Conservation (phyloP, 108 stramenopile species). For the Pseudonitzschia pungens region DNA sequence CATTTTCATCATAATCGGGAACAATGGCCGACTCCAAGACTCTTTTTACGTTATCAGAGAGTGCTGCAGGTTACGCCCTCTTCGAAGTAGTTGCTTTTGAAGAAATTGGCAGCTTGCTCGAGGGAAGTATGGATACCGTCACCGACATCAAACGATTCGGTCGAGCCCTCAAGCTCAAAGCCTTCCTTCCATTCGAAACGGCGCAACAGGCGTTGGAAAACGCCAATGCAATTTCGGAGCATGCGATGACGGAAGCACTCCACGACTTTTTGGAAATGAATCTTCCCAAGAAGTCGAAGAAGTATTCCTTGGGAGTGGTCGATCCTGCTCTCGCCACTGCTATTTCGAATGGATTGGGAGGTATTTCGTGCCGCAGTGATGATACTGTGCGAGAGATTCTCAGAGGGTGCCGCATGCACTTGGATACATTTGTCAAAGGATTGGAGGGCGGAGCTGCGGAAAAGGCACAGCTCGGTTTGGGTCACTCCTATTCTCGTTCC, state of each 20-base stretch:
- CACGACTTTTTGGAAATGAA: conserved; percentile 96
- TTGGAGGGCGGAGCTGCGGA: conserved; percentile 88
- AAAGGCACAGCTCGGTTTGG: conserved; percentile 98
- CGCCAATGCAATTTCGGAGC: conserved; percentile 89
- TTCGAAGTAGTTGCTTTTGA: conserved; percentile 97
- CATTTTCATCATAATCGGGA: not conserved
- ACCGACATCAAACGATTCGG: conserved; percentile 89
- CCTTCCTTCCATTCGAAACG: conserved; percentile 94
- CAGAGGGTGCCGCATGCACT: conserved; percentile 91
- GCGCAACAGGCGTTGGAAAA: conserved; percentile 94
- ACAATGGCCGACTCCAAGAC: conserved; percentile 35
- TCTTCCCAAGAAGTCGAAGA: conserved; percentile 85
- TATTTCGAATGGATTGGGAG: conserved; percentile 85
- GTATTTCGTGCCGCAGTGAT: conserved; percentile 89
- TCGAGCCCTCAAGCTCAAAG: conserved; percentile 95
- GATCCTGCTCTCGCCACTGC: conserved; percentile 87
- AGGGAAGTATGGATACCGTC: conserved; percentile 73
- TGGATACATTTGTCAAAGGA: conserved; percentile 91
- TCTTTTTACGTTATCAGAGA: conserved; percentile 90
- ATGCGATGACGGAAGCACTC: conserved; percentile 70
- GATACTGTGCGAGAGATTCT: conserved; percentile 90
- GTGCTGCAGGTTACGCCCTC: conserved; percentile 97
- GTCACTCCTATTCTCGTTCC: conserved; percentile 97
- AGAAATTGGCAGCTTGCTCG: conserved; percentile 86
- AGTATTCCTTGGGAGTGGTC: conserved; percentile 86